Evolutionary conservation across 805 yeast genomes (phyloP), one percentile per base, ranked within the genome.

Genomic region (Candida cerambycidarum): DNA sequence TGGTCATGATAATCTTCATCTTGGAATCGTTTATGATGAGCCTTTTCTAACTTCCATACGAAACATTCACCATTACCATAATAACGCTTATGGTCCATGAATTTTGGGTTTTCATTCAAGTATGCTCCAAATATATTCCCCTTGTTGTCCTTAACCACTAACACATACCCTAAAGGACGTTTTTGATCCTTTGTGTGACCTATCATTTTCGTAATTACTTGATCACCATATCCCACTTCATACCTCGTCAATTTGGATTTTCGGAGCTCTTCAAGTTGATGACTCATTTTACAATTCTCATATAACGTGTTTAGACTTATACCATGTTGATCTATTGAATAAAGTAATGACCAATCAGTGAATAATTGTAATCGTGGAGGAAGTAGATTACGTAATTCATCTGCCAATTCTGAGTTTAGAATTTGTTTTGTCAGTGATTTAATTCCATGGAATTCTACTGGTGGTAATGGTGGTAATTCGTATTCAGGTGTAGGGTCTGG

Each of bases 61-160:
- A 93, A 90, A 57, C 98, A 89, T 61, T 92, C 97, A 0, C 97
- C 97, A 63, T 90, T 90, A 0, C 99, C 99, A 53, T 83, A 85
- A 64, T 82, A 92, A 44, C 87, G 73, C 54, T 79, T 79, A 38
- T 78, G 77, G 38, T 87, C 95, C 44, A 82, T 76, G 1, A 89
- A 84, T 45, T 77, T 80, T 45, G 86, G 73, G 42, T 76, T 71
- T 52, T 87, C 96, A 59, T 89, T 89, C 37, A 82, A 51, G 59
- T 79, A 90, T 11, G 88, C 83, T 0, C 97, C 97, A 66, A 90
- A 89, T 32, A 78, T 62, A 19, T 79, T 75, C 43, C 78, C 78
- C 14, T 73, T 63, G 11, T 73, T 66, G 57, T 93, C 98, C 57
- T 75, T 75, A 4, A 93, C 71, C 3, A 85, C 76, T 43, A 93